Evolutionary conservation across 208 protist species (phyloP).

Genomic region (Trypanosoma caninum): DNA sequence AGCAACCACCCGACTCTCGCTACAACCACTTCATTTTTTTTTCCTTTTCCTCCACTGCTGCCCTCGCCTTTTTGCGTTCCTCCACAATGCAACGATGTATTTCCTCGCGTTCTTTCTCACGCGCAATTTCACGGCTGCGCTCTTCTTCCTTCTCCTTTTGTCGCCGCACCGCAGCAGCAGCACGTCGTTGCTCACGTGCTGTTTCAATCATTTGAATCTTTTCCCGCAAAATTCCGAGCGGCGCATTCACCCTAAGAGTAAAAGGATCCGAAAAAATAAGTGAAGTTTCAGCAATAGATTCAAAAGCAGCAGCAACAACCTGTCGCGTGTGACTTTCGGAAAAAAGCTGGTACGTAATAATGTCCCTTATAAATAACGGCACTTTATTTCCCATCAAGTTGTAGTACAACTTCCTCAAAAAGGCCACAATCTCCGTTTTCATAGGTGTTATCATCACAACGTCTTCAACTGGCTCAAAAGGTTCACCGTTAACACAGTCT

Average conservation of each 20-base stretch:
- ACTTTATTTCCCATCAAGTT: constrained; percentile 61
- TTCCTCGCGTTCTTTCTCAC: constrained; percentile 51
- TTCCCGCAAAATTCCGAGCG: constrained; percentile 39
- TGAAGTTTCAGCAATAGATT: constrained; percentile 13
- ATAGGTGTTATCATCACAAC: constrained; percentile 52
- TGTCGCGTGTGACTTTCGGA: constrained; percentile 11
- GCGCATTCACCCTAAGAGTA: constrained; percentile 23
- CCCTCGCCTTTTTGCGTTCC: constrained; percentile 31
- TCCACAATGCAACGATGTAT: constrained; percentile 47
- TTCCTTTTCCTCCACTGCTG: constrained; percentile 12
- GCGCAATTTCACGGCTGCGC: constrained; percentile 39
- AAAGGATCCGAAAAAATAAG: not conserved
- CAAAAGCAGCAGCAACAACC: not conserved
- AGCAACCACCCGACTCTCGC: constrained; percentile 23
- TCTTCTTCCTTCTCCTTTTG: constrained; percentile 50
- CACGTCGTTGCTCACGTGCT: constrained; percentile 46
- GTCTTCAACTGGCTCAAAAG: constrained; percentile 65
- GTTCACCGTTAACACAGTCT: constrained; percentile 48
- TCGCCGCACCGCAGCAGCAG: constrained; percentile 36
- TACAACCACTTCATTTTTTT: constrained; percentile 31
- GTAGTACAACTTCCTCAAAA: constrained; percentile 50
- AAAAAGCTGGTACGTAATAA: constrained; percentile 21
- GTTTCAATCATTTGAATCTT: constrained; percentile 44
- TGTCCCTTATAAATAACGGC: constrained; percentile 32
- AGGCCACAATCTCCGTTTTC: constrained; percentile 67